phyloP scores from a whole-genome alignment of 2,329 filamentous ascomycete species.

The Tolypocladium paradoxum region DNA sequence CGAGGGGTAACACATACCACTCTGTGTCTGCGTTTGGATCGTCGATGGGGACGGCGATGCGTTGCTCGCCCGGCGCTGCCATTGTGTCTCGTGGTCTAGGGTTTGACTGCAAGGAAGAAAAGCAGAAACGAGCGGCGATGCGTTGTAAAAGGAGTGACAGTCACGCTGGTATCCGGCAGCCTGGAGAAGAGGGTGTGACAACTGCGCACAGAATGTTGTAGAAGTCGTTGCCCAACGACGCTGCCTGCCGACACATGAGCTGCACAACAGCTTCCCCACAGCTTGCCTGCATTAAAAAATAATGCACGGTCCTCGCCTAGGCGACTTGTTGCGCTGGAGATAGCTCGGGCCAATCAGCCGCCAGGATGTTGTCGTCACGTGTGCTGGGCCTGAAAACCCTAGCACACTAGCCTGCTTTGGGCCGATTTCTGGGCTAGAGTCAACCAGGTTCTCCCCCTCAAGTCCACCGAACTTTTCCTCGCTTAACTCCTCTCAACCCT shows the following conservation, averaged over 20 bases:
- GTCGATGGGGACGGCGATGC: constrained; percentile 74
- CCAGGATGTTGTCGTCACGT: constrained; percentile 20
- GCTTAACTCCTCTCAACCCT: constrained; percentile 33
- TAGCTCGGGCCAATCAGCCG: constrained; percentile 9
- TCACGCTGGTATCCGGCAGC: neutral
- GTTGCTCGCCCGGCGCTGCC: constrained; percentile 52
- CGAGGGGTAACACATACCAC: constrained; percentile 50
- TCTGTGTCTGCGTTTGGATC: constrained; percentile 96
- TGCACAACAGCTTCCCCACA: constrained; percentile 5
- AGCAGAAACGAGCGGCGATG: neutral
- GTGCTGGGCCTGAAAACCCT: constrained; percentile 26
- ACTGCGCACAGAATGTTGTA: neutral
- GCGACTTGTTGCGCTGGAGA: neutral
- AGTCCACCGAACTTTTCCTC: constrained; percentile 38
- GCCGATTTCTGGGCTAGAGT: constrained; percentile 25
- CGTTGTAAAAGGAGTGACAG: neutral
- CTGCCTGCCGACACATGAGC: neutral
- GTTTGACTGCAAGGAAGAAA: neutral
- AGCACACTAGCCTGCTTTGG: constrained; percentile 24
- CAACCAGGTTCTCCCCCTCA: constrained; percentile 22
- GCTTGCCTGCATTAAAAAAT: constrained; percentile 5
- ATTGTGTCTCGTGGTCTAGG: constrained; percentile 24
- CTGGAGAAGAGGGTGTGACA: neutral
- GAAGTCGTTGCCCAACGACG: neutral
- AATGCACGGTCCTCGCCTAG: constrained; percentile 1